Percentiles rank a stretch among this genome's conserved stretches.
Conservation (phyloP, 805 yeast species). For the Wickerhamomyces pijperi region DNA sequence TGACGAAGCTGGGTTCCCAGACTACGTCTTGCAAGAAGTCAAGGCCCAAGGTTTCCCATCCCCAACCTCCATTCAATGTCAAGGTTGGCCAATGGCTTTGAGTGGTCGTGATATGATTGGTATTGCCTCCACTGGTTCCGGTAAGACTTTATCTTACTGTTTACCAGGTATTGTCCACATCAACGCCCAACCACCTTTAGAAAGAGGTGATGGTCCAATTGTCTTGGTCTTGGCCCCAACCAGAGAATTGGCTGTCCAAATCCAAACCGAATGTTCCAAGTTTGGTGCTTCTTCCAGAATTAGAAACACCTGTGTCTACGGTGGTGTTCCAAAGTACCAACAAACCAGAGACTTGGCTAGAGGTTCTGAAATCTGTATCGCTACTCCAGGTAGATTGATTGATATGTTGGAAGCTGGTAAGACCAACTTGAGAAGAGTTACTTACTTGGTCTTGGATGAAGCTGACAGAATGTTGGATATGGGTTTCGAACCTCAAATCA, state of each 20-base stretch:
- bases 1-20: conserved; percentile 98
- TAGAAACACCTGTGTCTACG: conserved; percentile 94
- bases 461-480: conserved; percentile 99
- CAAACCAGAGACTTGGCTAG: conserved; percentile 93
- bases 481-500: conserved; percentile 99
- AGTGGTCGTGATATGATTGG: conserved; percentile 99
- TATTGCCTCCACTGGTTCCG: conserved; percentile 98
- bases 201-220: conserved; percentile 95
- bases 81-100: conserved; percentile 99
- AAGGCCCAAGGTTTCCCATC: conserved; percentile 83
- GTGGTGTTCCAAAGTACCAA: conserved; percentile 98
- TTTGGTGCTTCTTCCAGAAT: conserved; percentile 88
- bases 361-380: conserved; percentile 93
- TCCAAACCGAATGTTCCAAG: conserved; percentile 91
- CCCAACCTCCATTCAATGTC: conserved; percentile 97
- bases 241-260: conserved; percentile 97
- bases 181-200: conserved; percentile 91
- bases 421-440: conserved; percentile 92
- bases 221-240: conserved; percentile 95
- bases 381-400: conserved; percentile 97
- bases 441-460: conserved; percentile 94
- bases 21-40: conserved; percentile 81
- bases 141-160: conserved; percentile 95
- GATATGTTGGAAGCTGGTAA: conserved; percentile 94
- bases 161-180: conserved; percentile 95